A percentile compares a stretch with the other conserved stretches of the same genome.
Evolutionary conservation across 306 rosid species (phyloP).

Genomic region (Rosa lucieae): DNA sequence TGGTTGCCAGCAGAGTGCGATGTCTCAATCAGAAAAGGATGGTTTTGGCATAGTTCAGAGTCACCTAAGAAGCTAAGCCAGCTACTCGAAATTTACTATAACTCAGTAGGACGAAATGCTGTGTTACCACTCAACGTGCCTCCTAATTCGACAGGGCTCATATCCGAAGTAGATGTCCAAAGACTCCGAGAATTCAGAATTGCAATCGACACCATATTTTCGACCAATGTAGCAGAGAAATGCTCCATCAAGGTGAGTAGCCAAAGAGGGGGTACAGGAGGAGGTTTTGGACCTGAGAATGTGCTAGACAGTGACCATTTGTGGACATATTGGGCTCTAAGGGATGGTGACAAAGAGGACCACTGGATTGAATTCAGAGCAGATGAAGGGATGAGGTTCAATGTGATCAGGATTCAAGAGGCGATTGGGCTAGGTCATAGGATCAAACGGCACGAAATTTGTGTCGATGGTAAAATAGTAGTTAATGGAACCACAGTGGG

Average conservation of each 20-base stretch:
- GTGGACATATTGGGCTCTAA: conserved; percentile 84
- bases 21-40: conserved; percentile 72
- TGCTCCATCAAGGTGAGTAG: conserved; percentile 55
- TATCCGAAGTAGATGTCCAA: conserved; percentile 52
- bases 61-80: conserved; percentile 67
- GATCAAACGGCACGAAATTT: conserved; percentile 58
- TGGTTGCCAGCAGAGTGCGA: conserved; percentile 92
- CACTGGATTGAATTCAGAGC: conserved; percentile 68
- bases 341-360: conserved; percentile 33
- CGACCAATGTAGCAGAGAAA: conserved; percentile 50
- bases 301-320: conserved; percentile 70
- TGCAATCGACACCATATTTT: conserved; percentile 61
- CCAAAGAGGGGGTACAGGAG: conserved; percentile 56
- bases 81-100: conserved; percentile 72
- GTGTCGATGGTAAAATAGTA: conserved; percentile 53
- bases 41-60: conserved; percentile 89
- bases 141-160: conserved; percentile 67
- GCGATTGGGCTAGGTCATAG: conserved; percentile 93
- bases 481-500: conserved; percentile 73
- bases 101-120: conserved; percentile 78
- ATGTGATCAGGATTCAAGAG: conserved; percentile 84
- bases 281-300: conserved; percentile 69
- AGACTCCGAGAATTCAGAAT: conserved; percentile 56
- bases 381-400: conserved; percentile 50
- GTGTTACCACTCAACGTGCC: conserved; percentile 77